Percentiles rank a stretch among this genome's conserved stretches.
Conservation (phyloP, 805 yeast species). For the Schizosaccharomyces cryophilus region DNA sequence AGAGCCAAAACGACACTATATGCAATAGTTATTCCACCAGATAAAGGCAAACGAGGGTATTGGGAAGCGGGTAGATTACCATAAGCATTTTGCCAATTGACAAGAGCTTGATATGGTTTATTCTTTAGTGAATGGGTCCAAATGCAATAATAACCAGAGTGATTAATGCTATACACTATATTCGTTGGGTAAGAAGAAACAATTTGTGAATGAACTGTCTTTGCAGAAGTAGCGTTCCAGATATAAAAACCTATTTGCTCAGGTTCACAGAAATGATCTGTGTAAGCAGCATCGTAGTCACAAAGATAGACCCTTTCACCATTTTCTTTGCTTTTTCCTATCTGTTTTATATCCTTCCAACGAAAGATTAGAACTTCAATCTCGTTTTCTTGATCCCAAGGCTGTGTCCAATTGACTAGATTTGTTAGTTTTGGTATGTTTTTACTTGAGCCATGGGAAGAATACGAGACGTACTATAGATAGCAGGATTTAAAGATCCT, state of each 20-base stretch:
- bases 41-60: slow-evolving; percentile 71
- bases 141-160: background rate
- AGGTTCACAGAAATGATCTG: background rate
- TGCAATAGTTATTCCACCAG: slow-evolving; percentile 61
- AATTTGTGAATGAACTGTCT: background rate
- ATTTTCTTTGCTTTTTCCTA: background rate
- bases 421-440: background rate
- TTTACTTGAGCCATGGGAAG: background rate
- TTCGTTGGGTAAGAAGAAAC: background rate
- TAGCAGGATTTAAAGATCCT: background rate
- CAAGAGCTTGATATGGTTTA: slow-evolving; percentile 27
- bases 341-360: background rate
- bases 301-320: background rate
- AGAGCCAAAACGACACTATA: slow-evolving; percentile 63
- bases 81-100: slow-evolving; percentile 72
- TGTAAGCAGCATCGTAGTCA: background rate
- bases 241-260: background rate
- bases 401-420: background rate
- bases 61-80: slow-evolving; percentile 79
- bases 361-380: background rate
- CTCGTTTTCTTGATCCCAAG: background rate
- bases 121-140: slow-evolving; percentile 3
- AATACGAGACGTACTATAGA: background rate
- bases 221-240: background rate
- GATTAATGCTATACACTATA: background rate